Evolutionary conservation across 768 basidiomycete species (phyloP).

Genomic region (Russula sp.): DNA sequence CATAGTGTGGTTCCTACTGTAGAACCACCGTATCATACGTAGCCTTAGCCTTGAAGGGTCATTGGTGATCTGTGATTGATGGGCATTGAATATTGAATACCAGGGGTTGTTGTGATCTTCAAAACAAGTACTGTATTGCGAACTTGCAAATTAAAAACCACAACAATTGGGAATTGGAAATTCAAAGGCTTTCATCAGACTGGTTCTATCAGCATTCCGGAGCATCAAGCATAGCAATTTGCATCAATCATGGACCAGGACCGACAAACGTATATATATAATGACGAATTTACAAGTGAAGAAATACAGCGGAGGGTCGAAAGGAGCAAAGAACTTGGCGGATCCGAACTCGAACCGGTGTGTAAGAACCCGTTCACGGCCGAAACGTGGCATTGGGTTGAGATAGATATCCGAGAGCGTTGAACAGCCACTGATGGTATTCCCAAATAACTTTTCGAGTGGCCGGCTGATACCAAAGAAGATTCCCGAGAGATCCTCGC

Average conservation of each 20-base stretch:
- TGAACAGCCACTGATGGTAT: neutral
- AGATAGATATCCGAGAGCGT: neutral
- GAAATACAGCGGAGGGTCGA: neutral
- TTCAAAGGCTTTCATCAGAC: no score
- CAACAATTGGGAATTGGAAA: no score
- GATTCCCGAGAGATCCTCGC: neutral
- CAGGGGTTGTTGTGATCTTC: neutral
- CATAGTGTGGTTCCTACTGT: no score
- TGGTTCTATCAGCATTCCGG: neutral
- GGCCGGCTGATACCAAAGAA: no score
- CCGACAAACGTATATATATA: neutral
- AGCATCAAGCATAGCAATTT: neutral
- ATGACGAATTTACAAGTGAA: neutral
- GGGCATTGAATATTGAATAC: neutral
- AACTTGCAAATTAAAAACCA: neutral
- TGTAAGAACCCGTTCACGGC: neutral
- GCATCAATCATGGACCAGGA: neutral
- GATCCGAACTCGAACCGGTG: neutral
- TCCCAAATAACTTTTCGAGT: no score
- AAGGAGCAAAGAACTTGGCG: neutral
- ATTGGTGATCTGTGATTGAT: neutral
- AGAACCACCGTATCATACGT: neutral
- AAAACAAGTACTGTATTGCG: neutral
- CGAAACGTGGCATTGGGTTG: neutral
- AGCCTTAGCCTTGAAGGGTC: neutral